These are phyloP conservation scores for Phytophthora pisi DNA, from an alignment of 352 stramenopile genomes.

Conservation along the genomic window DNA sequence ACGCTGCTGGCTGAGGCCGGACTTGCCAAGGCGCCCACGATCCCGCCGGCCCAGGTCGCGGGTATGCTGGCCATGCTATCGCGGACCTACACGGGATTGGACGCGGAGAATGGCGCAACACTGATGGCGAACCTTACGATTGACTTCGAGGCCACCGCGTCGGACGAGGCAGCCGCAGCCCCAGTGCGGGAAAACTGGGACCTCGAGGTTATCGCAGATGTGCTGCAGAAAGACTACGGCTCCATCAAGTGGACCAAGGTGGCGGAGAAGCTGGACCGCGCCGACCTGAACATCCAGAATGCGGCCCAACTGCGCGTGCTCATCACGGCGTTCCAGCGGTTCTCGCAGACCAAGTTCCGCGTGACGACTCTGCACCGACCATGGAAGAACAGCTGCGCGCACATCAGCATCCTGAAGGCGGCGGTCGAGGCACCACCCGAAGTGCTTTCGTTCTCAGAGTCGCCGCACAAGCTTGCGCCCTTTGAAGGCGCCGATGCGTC, in stretches of 20 bases:
- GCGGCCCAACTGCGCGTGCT: slow-evolving; percentile 70
- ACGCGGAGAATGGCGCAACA: slow-evolving; percentile 70
- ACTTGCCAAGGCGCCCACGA: slow-evolving; percentile 77
- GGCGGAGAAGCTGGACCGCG: slow-evolving; percentile 82
- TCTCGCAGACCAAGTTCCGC: slow-evolving; percentile 84
- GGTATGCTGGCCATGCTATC: slow-evolving; percentile 90
- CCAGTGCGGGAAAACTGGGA: slow-evolving; percentile 70
- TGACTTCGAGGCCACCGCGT: slow-evolving; percentile 62
- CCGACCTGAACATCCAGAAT: slow-evolving; percentile 73
- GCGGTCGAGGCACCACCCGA: slow-evolving; percentile 83
- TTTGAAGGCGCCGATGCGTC: slow-evolving; percentile 90
- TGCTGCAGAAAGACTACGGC: slow-evolving; percentile 83
- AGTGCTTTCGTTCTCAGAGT: slow-evolving; percentile 82
- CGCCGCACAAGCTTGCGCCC: slow-evolving; percentile 76
- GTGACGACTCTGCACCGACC: slow-evolving; percentile 70
- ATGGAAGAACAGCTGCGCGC: slow-evolving; percentile 81
- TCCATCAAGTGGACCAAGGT: slow-evolving; percentile 90
- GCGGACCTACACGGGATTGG: slow-evolving; percentile 75
- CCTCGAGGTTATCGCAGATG: slow-evolving; percentile 85
- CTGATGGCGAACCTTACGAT: slow-evolving; percentile 84
- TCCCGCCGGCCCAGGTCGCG: slow-evolving; percentile 86
- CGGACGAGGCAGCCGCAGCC: slow-evolving; percentile 31
- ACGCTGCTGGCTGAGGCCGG: slow-evolving; percentile 85
- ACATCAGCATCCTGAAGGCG: slow-evolving; percentile 78
- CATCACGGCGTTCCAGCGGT: slow-evolving; percentile 80